Conservation (phyloP, 345 rosid species). For the Microcos paniculata region DNA sequence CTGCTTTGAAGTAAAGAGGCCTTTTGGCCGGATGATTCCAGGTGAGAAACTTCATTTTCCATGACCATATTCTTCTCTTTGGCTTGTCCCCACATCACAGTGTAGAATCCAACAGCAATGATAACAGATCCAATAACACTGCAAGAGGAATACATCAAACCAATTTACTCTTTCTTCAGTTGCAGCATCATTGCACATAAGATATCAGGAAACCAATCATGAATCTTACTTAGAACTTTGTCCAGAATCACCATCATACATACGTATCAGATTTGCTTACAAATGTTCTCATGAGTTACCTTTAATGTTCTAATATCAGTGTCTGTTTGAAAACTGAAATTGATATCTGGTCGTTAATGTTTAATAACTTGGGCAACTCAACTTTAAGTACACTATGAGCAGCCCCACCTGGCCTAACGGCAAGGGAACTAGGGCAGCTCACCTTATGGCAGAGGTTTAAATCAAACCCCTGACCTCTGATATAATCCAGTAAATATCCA, state of each 20-base stretch:
- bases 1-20: constrained; percentile 21
- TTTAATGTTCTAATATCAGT: neutral
- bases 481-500: too few relatives aligned
- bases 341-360: neutral
- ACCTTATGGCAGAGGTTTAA: too few relatives aligned
- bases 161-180: neutral
- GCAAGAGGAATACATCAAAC: neutral
- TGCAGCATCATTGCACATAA: neutral
- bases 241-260: too few relatives aligned
- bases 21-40: constrained; percentile 19
- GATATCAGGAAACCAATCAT: neutral
- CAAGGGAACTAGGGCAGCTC: too few relatives aligned
- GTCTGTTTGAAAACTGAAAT: neutral
- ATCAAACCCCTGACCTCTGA: too few relatives aligned
- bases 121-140: constrained; percentile 16
- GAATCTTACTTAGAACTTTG: too few relatives aligned
- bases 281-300: too few relatives aligned
- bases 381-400: neutral
- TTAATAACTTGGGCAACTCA: neutral
- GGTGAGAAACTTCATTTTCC: constrained; percentile 11
- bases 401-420: too few relatives aligned
- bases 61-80: constrained; percentile 8
- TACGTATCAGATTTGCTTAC: too few relatives aligned
- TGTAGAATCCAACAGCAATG: constrained; percentile 19
- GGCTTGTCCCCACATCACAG: constrained; percentile 17